Evolutionary conservation across 257 asterid species (phyloP), one percentile per base, ranked within the genome.

Genomic region (Plantago ovata): DNA sequence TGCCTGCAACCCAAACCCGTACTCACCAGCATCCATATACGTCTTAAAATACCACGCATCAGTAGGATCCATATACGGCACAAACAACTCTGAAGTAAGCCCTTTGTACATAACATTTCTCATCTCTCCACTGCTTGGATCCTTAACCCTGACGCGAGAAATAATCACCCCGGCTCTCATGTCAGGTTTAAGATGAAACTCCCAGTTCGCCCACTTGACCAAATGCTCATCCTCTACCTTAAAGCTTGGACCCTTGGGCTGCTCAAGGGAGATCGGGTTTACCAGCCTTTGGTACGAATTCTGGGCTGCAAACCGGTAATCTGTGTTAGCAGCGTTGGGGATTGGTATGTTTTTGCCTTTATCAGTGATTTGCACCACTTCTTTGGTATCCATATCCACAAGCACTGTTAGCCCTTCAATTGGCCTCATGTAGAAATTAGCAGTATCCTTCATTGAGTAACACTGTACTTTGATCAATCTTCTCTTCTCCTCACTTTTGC

Each of bases 41-140:
- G 98, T 85, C 84, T 88, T 92, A 44, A 92, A 92, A 63, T 92
- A 92, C 98, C 98, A 92, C 0, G 94, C 95, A 24, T 92, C 94
- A 1, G 87, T 82, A 0, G 96, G 95, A 40, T 92, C 98, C 98
- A 92, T 92, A 10, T 85, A 88, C 9, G 96, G 95, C 43, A 85
- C 95, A 52, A 81, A 89, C 24, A 89, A 43, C 75, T 89, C 95
- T 1, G 96, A 83, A 0, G 89, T 71, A 14, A 85, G 81, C n/a
- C 91, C 96, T 62, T 85, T 78, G 77, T 88, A 88, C 88, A 88
- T 75, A 36, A 85, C 94, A 38, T 69, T 76, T 71, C 94, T 79
- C 77, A 63, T 64, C 64, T 77, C 68, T 0, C 81, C 86, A 0
- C 76, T 77, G 0, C 33, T 69, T 0, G 94, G 78, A 39, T 88